A percentile compares a stretch with the other conserved stretches of the same genome.
These are phyloP conservation scores for Termitomyces sp. DNA, from an alignment of 768 basidiomycete genomes.

Conservation along the genomic window DNA sequence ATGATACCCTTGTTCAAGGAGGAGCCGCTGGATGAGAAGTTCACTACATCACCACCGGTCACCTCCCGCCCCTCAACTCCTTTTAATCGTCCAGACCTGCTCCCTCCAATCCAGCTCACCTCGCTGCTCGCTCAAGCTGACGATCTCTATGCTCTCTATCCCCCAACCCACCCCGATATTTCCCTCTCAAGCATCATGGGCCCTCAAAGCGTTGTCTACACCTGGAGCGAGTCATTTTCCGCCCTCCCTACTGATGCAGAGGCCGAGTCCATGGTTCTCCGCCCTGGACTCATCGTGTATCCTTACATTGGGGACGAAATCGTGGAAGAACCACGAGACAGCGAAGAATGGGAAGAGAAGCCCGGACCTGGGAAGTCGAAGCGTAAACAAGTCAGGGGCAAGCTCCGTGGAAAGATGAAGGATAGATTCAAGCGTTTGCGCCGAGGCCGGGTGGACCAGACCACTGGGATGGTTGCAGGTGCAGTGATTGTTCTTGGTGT, in stretches of 20 bases:
- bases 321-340: slow-evolving; percentile 16
- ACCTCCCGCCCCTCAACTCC: background rate
- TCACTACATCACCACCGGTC: background rate
- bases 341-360: slow-evolving; percentile 13
- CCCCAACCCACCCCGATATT: slow-evolving; percentile 54
- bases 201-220: slow-evolving; percentile 69
- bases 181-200: slow-evolving; percentile 61
- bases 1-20: background rate
- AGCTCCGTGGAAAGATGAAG: slow-evolving; percentile 14
- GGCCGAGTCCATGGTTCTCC: slow-evolving; percentile 55
- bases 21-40: background rate
- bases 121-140: slow-evolving; percentile 54
- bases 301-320: slow-evolving; percentile 30
- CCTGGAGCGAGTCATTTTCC: slow-evolving; percentile 53
- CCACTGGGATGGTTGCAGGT: slow-evolving; percentile 50
- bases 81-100: background rate
- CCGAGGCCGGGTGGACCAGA: slow-evolving; percentile 23
- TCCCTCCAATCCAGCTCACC: slow-evolving; percentile 29
- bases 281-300: slow-evolving; percentile 52
- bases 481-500: slow-evolving; percentile 67
- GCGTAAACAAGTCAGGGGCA: slow-evolving; percentile 11
- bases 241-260: slow-evolving; percentile 45
- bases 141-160: slow-evolving; percentile 48
- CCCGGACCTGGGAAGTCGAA: slow-evolving; percentile 2
- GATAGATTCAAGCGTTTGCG: slow-evolving; percentile 16